Evolutionary conservation across 2,329 filamentous ascomycete species (phyloP), one percentile per base, ranked within the genome.

Genomic region (Didymella pinodella): DNA sequence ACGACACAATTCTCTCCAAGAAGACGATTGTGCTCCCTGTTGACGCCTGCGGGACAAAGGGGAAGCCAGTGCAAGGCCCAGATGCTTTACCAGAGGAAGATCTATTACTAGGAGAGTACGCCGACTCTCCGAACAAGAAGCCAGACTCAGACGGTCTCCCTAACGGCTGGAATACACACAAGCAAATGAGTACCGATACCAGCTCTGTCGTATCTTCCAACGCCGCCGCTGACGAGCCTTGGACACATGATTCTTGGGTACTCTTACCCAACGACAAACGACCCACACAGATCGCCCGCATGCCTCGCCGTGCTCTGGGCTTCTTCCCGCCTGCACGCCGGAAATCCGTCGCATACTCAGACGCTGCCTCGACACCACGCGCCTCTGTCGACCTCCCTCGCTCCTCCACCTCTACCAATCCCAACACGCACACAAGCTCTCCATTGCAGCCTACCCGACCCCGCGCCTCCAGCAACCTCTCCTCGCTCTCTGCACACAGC

Each of bases 321-420:
- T 98, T 94, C 78, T 98, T 98, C 72, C 94, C 94, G 3, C 93
- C 93, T 7, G 86, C 93, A 20, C 85, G 93, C 73, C 92, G 93
- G 87, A 95, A 95, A 88, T 95, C 90, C 63, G 82, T 85, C 67
- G 88, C 88, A 1, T 84, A 85, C 51, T 90, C 90, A 2, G 80
- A 80, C 61, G 56, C 41, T 18, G 78, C 79, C 66, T 88, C 50
- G 86, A 92, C 89, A 2, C 90, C 90, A 7, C 85, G 86, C 20
- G 83, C 85, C 44, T 91, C 88, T 36, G 77, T 88, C 38, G 89
- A 91, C 57, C 69, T 88, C 8, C 81, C 83, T 12, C 84, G 83
- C 53, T 78, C 82, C 54, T 76, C 65, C 59, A 77, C 61, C 18
- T 77, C 65, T 54, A 77, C 62, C 48, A 75, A 65, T 38, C 62